These are phyloP conservation scores for Tolypocladium amazonense DNA, from an alignment of 2,329 filamentous ascomycete genomes.

Conservation along the genomic window DNA sequence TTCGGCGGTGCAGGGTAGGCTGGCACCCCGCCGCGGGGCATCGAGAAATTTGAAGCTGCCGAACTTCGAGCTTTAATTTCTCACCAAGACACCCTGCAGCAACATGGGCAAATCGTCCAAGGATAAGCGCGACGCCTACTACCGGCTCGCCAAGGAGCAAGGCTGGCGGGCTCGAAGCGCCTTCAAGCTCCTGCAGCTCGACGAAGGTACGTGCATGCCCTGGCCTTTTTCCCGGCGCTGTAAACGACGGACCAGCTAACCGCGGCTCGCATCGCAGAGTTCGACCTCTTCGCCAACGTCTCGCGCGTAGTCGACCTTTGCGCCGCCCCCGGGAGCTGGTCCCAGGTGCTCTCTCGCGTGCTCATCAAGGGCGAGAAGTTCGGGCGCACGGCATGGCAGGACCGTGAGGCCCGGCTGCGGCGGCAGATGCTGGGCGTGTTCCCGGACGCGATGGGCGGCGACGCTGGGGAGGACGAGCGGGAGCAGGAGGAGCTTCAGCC, in stretches of 20 bases:
- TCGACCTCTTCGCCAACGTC: slow-evolving; percentile 84
- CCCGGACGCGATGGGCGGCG: slow-evolving; percentile 11
- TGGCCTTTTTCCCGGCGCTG: neutral
- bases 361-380: slow-evolving; percentile 91
- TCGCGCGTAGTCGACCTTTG: slow-evolving; percentile 92
- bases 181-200: slow-evolving; percentile 93
- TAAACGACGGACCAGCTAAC: slow-evolving; percentile 4
- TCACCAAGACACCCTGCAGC: neutral
- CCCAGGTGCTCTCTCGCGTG: slow-evolving; percentile 86
- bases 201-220: slow-evolving; percentile 46
- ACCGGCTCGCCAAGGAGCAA: slow-evolving; percentile 95
- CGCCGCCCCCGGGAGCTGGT: slow-evolving; percentile 94
- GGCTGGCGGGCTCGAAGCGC: slow-evolving; percentile 94
- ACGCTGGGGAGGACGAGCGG: neutral
- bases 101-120: slow-evolving; percentile 94
- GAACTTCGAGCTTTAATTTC: neutral
- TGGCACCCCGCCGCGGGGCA: neutral
- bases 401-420: slow-evolving; percentile 60
- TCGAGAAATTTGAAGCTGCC: neutral
- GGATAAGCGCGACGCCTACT: slow-evolving; percentile 97
- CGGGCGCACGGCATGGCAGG: slow-evolving; percentile 75
- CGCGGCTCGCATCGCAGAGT: slow-evolving; percentile 50
- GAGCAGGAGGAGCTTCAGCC: slow-evolving; percentile 21
- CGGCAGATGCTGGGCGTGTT: slow-evolving; percentile 49
- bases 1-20: neutral